Base-by-base conservation (phyloP, 495 filamentous ascomycete genomes). In the Xylaria nigripes region DNA sequence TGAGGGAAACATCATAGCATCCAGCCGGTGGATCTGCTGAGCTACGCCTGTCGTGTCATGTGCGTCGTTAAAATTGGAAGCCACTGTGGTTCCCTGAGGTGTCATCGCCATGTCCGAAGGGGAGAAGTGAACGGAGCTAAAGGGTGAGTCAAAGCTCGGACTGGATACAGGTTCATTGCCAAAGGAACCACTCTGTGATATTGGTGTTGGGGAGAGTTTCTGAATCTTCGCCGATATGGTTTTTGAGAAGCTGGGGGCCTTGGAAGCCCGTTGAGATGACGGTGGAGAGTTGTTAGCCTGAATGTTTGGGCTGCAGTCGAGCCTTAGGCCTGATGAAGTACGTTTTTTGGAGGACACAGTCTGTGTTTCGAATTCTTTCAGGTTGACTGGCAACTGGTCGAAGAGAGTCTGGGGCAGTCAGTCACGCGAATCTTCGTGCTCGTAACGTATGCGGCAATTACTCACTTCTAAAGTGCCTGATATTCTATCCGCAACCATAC, bases 1-100 rank as follows among this genome's bases (percentile, higher is more conserved):
- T 0, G 90, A 89, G 1, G 90, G 86, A 58, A 96, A 97, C 89
- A 96, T 96, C 69, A 95, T 85, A 10, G 86, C 81, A 67, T 85
- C 85, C 16, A 96, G 76, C 64, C 93, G 87, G 13, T 86, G 78
- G 19, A 94, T 53, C 38, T 75, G 68, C 62, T 76, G 76, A 42
- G 66, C 66, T 43, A 68, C 56, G 47, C 69, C 60, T 55, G 65
- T 60, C 21, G 61, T 48, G 19, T 61, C 51, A 48, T 72, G 68
- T 40, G 58, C 40, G 42, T 63, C 64, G 18, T 60, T 40, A 36
- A 68, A 64, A 9, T 53, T 62, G 6, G 63, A 47, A 8, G 57
- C 55, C 40, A 57, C 34, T 16, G 56, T 61, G 3, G 66, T 58
- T 55, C 68, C 66, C 23, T 68, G 68, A 18, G 70, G 64, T 27